Evolutionary conservation across 768 basidiomycete species (phyloP), one percentile per base, ranked within the genome.

Genomic region (Crepidotus variabilis): DNA sequence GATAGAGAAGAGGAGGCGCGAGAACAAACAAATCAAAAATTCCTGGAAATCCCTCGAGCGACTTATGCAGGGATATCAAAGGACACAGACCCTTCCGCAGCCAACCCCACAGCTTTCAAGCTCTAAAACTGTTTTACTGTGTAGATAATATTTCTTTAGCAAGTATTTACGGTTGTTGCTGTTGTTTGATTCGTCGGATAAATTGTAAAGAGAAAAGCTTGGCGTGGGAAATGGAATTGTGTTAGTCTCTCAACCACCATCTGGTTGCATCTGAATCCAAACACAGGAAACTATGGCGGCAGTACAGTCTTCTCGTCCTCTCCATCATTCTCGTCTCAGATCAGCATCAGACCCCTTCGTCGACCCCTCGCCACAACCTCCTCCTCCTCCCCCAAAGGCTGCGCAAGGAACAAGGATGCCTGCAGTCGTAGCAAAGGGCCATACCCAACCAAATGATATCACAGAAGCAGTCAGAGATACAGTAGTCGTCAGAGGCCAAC

Each of bases 391-490:
- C 58, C 76, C 67, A 69, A 75, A 73, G 63, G 36, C 54, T 14
- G 14, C 51, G 6, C 43, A 49, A 39, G 57, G 65, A n/a, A 36
- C 68, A 46, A 71, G 68, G 65, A 71, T 75, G 65, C 67, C 75
- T 51, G 48, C 67, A 54, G 65, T 61, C 52, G 57, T 62, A 50
- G 66, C 69, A 47, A 61, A 64, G 61, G 61, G 59, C 65, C 45
- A 56, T 11, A n/a, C 35, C 9, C 48, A 32, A 57, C 24, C 51
- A 22, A 68, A 77, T 60, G 78, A 81, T 62, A 80, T 86, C 71
- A 66, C 77, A 55, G 84, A 88, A 33, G 82, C 87, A 45, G 82
- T 89, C 60, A 78, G 83, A 60, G 86, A 91, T 58, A 86, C 88
- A 50, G 86, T 88, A 21, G 77, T 78, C 55, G 71, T 87, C 62